Percentiles rank a stretch among this genome's conserved stretches.
phyloP scores from a whole-genome alignment of 805 yeast species.

The Kluyveromyces nonfermentans region DNA sequence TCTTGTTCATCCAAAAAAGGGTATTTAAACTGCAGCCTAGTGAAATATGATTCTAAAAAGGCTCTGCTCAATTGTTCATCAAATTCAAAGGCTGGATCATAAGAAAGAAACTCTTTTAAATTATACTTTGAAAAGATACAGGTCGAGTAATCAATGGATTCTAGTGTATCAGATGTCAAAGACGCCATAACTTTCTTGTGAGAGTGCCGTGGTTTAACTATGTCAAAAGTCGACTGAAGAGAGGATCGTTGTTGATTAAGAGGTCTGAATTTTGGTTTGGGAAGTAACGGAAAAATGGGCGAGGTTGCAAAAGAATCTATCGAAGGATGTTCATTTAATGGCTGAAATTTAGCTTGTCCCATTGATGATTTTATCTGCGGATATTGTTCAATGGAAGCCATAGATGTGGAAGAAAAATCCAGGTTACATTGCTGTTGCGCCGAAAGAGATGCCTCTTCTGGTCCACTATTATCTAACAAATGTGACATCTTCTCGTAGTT shows the following conservation, averaged over 20 bases:
- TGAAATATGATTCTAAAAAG: conserved; percentile 45
- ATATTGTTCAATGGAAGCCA: not conserved
- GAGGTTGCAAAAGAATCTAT: not conserved
- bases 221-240: not conserved
- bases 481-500: conserved; percentile 34
- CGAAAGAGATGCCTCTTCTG: not conserved
- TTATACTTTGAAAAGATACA: conserved; percentile 40
- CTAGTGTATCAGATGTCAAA: conserved; percentile 26
- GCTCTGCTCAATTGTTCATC: conserved; percentile 42
- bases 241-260: conserved; percentile 5
- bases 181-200: conserved; percentile 10
- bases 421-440: not conserved
- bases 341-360: not conserved
- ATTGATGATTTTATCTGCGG: not conserved
- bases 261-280: conserved; percentile 6
- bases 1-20: conserved; percentile 47
- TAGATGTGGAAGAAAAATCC: not conserved
- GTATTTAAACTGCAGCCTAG: conserved; percentile 46
- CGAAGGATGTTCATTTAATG: not conserved
- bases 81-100: conserved; percentile 44
- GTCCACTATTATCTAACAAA: conserved; percentile 14
- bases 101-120: conserved; percentile 35
- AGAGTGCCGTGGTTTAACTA: conserved; percentile 2
- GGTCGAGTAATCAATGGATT: conserved; percentile 31
- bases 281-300: conserved; percentile 7